Base-by-base conservation (phyloP, 192 early-diverging fungal genomes). In the Coemansia sp. region DNA sequence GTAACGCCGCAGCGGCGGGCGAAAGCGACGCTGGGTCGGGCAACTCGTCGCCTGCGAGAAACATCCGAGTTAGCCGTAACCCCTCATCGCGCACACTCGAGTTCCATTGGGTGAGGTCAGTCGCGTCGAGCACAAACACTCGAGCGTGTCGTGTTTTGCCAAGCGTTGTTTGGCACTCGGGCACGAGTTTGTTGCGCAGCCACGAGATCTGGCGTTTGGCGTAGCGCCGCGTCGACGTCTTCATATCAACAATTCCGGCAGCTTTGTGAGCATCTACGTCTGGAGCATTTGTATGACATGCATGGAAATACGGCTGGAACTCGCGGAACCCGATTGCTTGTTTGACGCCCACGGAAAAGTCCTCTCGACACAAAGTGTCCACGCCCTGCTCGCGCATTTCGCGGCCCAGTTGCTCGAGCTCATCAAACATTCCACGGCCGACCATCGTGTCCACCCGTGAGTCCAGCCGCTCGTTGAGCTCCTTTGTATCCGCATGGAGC, bases 381-480 rank as follows among this genome's bases (percentile, higher is more conserved):
- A 45, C 41, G 16, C 41, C 3, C 41, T 65, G 41, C 17, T 45
- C 56, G 9, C 21, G 10, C 43, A 61, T 22, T 54, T 79, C 72
- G 50, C 72, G 58, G 51, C 67, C 61, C 59, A 84, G 48, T 70
- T 64, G 35, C 14, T 39, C 62, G 10, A 85, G 69, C 82, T 85
- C 85, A 23, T 66, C 62, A 63, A 79, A 87, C 74, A 73, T 69
- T 45, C 82, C 88, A 59, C 68, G 85, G 45, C 68, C 75, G 43
- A 96, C 86, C 96, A 98, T 98, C n/a, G 76, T 82, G 64, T 91
- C 90, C 2, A 97, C 90, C 11, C 96, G 88, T 12, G 75, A 72
- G 65, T 97, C 92, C 9, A 98, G 77, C 31, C 96, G 85, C 57
- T 84, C 80, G 48, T 95, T 85, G 11, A 98, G 71, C 16, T 75